These are phyloP conservation scores for Sclerotinia spermophila DNA, from an alignment of 2,329 filamentous ascomycete species.

Conservation along the genomic window DNA sequence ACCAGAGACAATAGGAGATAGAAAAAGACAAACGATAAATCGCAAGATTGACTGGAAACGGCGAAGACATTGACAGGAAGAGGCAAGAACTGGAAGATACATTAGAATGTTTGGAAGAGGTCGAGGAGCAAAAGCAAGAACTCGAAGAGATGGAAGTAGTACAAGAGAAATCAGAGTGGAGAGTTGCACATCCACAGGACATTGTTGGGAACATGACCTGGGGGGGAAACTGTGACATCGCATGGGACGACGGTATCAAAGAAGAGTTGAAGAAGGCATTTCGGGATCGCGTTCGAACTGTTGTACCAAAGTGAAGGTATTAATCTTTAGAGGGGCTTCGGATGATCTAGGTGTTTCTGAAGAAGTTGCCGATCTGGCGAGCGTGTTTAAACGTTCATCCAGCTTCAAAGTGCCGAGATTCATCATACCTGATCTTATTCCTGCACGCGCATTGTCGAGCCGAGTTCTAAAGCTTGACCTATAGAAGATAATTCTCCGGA, in stretches of 20 bases:
- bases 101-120: not conserved
- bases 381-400: not conserved
- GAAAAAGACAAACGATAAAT: not conserved
- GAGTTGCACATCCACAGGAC: not conserved
- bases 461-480: not conserved
- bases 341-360: not conserved
- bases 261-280: not conserved
- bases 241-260: not conserved
- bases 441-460: not conserved
- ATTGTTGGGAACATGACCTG: not conserved
- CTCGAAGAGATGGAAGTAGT: not conserved
- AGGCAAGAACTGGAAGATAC: not conserved
- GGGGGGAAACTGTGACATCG: not conserved
- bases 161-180: not conserved
- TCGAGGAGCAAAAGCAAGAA: not conserved
- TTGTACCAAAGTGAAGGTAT: not conserved
- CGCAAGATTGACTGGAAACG: not conserved
- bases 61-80: not conserved
- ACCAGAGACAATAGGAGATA: not conserved
- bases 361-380: not conserved
- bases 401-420: not conserved
- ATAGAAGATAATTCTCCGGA: not conserved
- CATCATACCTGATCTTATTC: not conserved
- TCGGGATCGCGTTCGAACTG: not conserved
- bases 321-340: not conserved